Conservation (phyloP, 345 rosid species). For the Dimocarpus longan region DNA sequence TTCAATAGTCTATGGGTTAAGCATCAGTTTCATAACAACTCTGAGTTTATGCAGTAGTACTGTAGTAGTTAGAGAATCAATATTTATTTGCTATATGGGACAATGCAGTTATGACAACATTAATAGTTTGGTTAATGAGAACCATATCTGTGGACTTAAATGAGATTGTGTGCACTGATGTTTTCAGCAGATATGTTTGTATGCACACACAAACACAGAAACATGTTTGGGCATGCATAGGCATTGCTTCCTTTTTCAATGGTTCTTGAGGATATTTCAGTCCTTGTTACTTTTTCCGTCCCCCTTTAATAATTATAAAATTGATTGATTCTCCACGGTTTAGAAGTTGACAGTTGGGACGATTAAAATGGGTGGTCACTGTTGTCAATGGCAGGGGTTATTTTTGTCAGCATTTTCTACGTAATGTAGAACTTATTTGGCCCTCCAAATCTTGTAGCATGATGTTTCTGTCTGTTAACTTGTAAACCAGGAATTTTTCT, state of each 20-base stretch:
- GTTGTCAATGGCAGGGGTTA: not conserved
- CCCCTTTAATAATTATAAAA: not conserved
- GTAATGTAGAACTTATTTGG: not conserved
- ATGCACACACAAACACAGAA: not conserved
- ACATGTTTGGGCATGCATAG: not conserved
- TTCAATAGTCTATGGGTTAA: not conserved
- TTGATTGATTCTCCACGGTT: not conserved
- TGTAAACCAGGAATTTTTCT: not conserved
- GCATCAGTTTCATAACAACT: not conserved
- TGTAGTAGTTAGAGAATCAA: not conserved
- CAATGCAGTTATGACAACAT: not conserved
- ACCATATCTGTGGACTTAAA: not conserved
- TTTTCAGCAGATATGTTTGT: not conserved
- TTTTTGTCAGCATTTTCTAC: not conserved
- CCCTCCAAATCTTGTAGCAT: not conserved
- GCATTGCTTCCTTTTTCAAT: not conserved
- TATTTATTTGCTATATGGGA: not conserved
- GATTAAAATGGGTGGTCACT: not conserved
- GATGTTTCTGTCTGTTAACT: not conserved
- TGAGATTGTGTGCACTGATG: not conserved
- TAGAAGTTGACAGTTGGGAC: not conserved
- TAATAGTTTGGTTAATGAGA: not conserved
- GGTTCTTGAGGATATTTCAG: not conserved
- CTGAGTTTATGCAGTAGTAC: not conserved
- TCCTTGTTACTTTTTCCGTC: not conserved